Percentiles rank a stretch among this genome's conserved stretches.
Conservation (phyloP, 1,284 basidiomycete species). For the Xerocomus cyaneibrunnescens region DNA sequence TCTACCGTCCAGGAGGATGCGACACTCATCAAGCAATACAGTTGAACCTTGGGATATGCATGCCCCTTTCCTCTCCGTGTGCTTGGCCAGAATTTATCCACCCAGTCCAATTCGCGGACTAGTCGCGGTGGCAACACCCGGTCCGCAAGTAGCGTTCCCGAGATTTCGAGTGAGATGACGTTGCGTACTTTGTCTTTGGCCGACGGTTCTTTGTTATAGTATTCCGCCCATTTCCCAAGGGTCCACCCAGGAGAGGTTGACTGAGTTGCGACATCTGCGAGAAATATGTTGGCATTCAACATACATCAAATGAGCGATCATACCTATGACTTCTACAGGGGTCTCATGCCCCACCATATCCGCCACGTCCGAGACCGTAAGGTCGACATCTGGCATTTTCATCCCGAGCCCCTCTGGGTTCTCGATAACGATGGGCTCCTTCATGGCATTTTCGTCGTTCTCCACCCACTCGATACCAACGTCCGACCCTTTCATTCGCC, state of each 20-base stretch:
- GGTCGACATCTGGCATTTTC: constrained; percentile 72
- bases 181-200: constrained; percentile 84
- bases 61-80: constrained; percentile 71
- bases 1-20: constrained; percentile 87
- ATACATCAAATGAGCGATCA: constrained; percentile 16
- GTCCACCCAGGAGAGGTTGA: constrained; percentile 84
- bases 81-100: constrained; percentile 91
- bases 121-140: constrained; percentile 80
- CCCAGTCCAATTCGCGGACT: constrained; percentile 94
- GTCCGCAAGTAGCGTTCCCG: constrained; percentile 72
- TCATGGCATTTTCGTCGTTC: constrained; percentile 65
- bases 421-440: constrained; percentile 75
- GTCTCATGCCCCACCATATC: constrained; percentile 74
- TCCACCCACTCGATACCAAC: constrained; percentile 73
- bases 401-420: constrained; percentile 78
- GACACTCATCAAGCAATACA: constrained; percentile 95
- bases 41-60: constrained; percentile 89
- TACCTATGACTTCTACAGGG: constrained; percentile 89
- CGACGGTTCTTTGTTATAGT: constrained; percentile 67
- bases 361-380: constrained; percentile 79
- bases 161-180: constrained; percentile 87
- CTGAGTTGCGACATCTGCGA: constrained; percentile 79
- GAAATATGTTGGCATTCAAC: constrained; percentile 6
- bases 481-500: constrained; percentile 62
- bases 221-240: constrained; percentile 87